Percentiles rank a stretch among this genome's conserved stretches.
These are phyloP conservation scores for Endocarpon pusillum DNA, from an alignment of 495 filamentous ascomycete species.

Conservation along the genomic window DNA sequence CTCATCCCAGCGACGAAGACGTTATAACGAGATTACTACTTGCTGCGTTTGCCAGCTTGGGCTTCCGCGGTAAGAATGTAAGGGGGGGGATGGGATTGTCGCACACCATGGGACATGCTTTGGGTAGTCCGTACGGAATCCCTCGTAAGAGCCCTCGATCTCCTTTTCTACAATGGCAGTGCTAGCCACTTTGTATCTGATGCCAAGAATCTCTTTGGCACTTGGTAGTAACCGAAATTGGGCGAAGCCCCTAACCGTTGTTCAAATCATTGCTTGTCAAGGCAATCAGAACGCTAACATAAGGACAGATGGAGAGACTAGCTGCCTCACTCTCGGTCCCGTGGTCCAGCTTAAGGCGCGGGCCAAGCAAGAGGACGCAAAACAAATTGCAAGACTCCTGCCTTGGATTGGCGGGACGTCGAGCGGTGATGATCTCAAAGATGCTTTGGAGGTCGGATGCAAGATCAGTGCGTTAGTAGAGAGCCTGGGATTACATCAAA, in stretches of 20 bases:
- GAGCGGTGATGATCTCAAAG: not conserved
- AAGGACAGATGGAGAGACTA: not conserved
- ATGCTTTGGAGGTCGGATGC: not conserved
- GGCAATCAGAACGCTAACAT: no score
- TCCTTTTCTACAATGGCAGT: no score
- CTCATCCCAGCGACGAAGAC: constrained; percentile 22
- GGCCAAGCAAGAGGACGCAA: not conserved
- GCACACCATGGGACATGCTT: constrained; percentile 29
- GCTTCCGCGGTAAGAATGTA: constrained; percentile 24
- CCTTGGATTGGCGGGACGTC: not conserved
- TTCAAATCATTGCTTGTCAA: no score
- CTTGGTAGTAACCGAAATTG: no score
- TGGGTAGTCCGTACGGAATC: constrained; percentile 31
- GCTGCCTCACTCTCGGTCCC: not conserved
- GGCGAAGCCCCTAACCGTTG: no score
- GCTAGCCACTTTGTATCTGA: no score
- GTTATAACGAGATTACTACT: constrained; percentile 26
- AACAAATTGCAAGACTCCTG: not conserved
- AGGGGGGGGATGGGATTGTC: constrained; percentile 26
- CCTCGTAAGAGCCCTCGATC: no score
- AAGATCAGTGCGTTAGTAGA: not conserved
- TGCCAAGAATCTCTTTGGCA: no score
- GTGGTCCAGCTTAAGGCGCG: not conserved
- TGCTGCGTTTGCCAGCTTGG: constrained; percentile 25
- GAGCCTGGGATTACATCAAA: not conserved